Base-by-base conservation (phyloP, 1,139 yeast genomes). In the Yamadazyma sp. region DNA sequence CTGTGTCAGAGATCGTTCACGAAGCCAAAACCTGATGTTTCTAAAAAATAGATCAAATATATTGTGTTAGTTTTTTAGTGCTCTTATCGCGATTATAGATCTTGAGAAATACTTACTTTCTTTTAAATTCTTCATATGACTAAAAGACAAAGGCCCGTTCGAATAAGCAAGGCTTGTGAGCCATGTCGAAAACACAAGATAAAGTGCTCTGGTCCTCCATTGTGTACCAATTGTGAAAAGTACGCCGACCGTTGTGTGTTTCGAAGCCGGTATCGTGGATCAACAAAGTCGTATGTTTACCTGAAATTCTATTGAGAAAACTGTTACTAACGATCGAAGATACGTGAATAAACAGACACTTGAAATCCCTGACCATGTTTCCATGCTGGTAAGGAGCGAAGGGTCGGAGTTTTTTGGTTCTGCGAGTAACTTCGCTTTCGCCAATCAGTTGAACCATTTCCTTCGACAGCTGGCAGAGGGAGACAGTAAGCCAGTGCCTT, bases 341-440 rank as follows among this genome's bases (percentile, higher is more conserved):
- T 3, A 23, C 23, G 12, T 34, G 20, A 33, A 41, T 20, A 37
- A 38, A 34, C 33, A 29, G 28, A 22, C 36, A 3, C 29, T 46
- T 14, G 48, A 45, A 30, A 43, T 46, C 17, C 50, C 48, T 4
- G 48, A 41, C 28, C 41, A 38, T 28, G 33, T 45, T 11, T 39
- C 45, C 12, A 28, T 46, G 6, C 29, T 42, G 6, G 39, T 33
- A 5, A 37, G 37, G 12, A 37, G 41, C 29, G 40, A 39, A 18
- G 34, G 27, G 11, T 36, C 44, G 5, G 50, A 46, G 33, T 46
- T 44, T 30, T 46, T 38, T 40, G 50, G 50, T 5, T 37, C 50
- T n/a, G 43, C 48, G 2, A 45, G 48, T 34, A 46, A 46, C 22
- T 43, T 38, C 25, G 39, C 50, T 11, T 46, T 46, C 38, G 47